Evolutionary conservation across 176 grass and related monocot genomes (phyloP).

Genomic region (Phoenix dactylifera): DNA sequence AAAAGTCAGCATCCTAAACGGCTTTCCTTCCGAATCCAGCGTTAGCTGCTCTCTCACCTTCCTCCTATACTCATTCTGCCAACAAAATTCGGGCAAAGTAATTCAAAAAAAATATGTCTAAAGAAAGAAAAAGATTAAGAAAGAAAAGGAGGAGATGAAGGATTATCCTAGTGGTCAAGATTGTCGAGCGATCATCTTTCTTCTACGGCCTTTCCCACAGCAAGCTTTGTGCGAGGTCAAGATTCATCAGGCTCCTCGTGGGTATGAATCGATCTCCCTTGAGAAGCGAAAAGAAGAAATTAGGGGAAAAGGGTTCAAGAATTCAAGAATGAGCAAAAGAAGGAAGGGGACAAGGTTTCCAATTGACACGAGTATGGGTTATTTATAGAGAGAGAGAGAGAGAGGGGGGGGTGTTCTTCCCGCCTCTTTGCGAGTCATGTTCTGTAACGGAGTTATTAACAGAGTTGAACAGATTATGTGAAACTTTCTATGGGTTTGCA

Average conservation of each 20-base stretch:
- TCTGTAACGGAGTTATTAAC: no score
- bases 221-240: slow-evolving; percentile 24
- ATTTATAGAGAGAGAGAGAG: no score
- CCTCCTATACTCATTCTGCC: slow-evolving; percentile 38
- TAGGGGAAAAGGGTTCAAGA: no score
- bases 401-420: no score
- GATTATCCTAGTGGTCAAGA: slow-evolving; percentile 15
- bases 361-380: no score
- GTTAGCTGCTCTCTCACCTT: slow-evolving; percentile 21
- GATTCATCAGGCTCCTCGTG: slow-evolving; percentile 36
- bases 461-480: no score
- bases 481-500: no score
- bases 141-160: not conserved
- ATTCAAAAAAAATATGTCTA: no score
- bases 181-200: slow-evolving; percentile 11
- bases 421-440: no score
- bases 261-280: slow-evolving; percentile 33
- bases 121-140: not conserved
- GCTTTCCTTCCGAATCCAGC: slow-evolving; percentile 29
- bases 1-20: slow-evolving; percentile 22
- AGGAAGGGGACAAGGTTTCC: no score
- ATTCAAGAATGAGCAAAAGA: no score
- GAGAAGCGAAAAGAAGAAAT: no score
- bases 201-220: not conserved
- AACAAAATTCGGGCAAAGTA: not conserved